phyloP scores from a whole-genome alignment of 352 stramenopile genomes.

The Globisporangium paroecandrum region DNA sequence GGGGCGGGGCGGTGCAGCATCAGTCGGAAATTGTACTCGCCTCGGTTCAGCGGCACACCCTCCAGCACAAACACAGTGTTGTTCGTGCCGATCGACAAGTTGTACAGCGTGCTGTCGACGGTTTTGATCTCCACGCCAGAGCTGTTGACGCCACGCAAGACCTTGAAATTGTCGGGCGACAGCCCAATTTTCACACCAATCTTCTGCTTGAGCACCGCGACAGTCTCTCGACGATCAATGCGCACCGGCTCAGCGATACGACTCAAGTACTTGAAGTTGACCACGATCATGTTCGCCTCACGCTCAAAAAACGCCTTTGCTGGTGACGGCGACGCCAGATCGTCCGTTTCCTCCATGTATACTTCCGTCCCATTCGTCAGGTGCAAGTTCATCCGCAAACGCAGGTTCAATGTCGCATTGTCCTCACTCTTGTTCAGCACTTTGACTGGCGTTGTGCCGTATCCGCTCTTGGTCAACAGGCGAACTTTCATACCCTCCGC shows the following conservation, averaged over 20 bases:
- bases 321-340: slow-evolving; percentile 40
- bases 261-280: slow-evolving; percentile 69
- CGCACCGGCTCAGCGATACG: slow-evolving; percentile 42
- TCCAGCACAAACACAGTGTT: slow-evolving; percentile 63
- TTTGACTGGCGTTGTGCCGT: slow-evolving; percentile 60
- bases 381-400: slow-evolving; percentile 60
- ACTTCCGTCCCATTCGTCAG: slow-evolving; percentile 67
- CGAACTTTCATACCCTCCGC: slow-evolving; percentile 37
- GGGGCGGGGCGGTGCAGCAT: slow-evolving; percentile 47
- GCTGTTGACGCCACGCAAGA: slow-evolving; percentile 66
- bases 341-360: slow-evolving; percentile 66
- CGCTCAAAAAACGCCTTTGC: slow-evolving; percentile 69
- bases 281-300: slow-evolving; percentile 72
- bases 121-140: slow-evolving; percentile 79
- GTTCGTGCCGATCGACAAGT: slow-evolving; percentile 69
- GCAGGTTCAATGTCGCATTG: slow-evolving; percentile 34
- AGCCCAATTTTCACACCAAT: slow-evolving; percentile 51
- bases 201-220: slow-evolving; percentile 51
- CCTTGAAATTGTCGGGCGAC: slow-evolving; percentile 58
- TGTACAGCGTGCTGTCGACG: slow-evolving; percentile 70
- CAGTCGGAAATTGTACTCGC: slow-evolving; percentile 77
- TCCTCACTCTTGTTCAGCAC: slow-evolving; percentile 58
- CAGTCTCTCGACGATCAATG: slow-evolving; percentile 73
- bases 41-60: slow-evolving; percentile 57
- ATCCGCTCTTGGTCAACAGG: slow-evolving; percentile 68